These are phyloP conservation scores for Passalora sequoiae DNA, from an alignment of 2,329 filamentous ascomycete species.

Conservation along the genomic window DNA sequence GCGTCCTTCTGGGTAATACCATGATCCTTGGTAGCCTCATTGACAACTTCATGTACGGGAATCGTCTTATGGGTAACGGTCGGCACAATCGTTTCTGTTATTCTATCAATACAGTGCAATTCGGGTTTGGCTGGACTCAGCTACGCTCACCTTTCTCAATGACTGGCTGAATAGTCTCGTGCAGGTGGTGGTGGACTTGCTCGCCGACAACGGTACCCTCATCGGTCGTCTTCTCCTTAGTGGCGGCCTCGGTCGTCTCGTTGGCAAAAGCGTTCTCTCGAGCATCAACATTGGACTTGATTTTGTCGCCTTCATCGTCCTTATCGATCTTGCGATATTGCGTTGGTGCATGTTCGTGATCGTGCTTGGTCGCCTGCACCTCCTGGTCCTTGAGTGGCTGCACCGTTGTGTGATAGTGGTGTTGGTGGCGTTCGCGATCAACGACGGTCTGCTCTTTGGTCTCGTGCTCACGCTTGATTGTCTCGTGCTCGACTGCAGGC, in stretches of 20 bases:
- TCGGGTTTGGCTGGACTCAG: no score
- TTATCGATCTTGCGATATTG: conserved; percentile 21
- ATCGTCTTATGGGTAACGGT: conserved; percentile 26
- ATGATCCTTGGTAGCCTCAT: conserved; percentile 24
- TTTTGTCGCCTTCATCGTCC: conserved; percentile 17
- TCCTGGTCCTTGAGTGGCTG: conserved; percentile 24
- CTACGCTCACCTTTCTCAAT: conserved; percentile 26
- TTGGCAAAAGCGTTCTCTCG: conserved; percentile 18
- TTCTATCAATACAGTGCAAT: no score
- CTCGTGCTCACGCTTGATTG: conserved; percentile 11
- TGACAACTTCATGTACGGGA: conserved; percentile 23
- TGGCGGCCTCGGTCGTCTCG: conserved; percentile 14
- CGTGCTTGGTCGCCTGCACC: conserved; percentile 18
- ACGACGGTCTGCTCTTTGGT: conserved; percentile 16
- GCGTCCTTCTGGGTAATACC: conserved; percentile 20
- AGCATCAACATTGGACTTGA: conserved; percentile 20
- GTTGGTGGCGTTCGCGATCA: conserved; percentile 19
- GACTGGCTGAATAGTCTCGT: conserved; percentile 27
- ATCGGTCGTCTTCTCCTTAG: conserved; percentile 14
- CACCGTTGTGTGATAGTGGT: conserved; percentile 29
- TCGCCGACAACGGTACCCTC: conserved; percentile 18
- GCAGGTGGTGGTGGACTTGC: conserved; percentile 27
- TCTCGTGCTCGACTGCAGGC: conserved; percentile 47
- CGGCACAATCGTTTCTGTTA: conserved; percentile 22
- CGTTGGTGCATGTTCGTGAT: conserved; percentile 17